Conservation (phyloP, 1,284 basidiomycete genomes). For the Trichosporon inkin region DNA sequence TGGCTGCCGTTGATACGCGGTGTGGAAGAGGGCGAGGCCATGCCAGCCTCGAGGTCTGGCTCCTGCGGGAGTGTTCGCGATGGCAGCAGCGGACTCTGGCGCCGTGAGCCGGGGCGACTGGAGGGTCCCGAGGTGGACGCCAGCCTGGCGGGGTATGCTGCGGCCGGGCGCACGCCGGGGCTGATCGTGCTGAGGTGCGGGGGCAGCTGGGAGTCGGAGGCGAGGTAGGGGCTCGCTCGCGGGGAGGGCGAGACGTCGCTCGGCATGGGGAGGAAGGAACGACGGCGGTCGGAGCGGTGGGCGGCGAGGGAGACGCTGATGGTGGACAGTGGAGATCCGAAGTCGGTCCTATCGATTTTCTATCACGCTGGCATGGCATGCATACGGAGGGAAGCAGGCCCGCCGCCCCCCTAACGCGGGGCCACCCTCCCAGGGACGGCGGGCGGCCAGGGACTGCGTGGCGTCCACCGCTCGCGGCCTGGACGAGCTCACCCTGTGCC, state of each 20-base stretch:
- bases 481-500: too few species aligned
- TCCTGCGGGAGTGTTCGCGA: background rate
- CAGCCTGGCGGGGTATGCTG: background rate
- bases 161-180: background rate
- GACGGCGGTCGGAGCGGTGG: background rate
- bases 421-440: too few species aligned
- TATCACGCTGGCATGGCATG: constrained; percentile 5
- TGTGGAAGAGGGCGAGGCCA: background rate
- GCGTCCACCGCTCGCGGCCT: too few species aligned
- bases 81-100: background rate
- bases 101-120: background rate
- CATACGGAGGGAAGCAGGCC: too few species aligned
- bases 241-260: background rate
- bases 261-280: background rate
- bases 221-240: background rate
- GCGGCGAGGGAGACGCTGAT: background rate
- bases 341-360: background rate
- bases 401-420: too few species aligned
- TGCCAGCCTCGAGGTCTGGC: background rate
- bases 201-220: background rate
- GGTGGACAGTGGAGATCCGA: background rate
- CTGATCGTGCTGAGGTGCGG: constrained; percentile 1
- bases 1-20: background rate
- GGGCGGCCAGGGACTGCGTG: too few species aligned
- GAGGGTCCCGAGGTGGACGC: background rate